Evolutionary conservation across 179 eudicot species (phyloP).

Genomic region (Carnegiea gigantea): DNA sequence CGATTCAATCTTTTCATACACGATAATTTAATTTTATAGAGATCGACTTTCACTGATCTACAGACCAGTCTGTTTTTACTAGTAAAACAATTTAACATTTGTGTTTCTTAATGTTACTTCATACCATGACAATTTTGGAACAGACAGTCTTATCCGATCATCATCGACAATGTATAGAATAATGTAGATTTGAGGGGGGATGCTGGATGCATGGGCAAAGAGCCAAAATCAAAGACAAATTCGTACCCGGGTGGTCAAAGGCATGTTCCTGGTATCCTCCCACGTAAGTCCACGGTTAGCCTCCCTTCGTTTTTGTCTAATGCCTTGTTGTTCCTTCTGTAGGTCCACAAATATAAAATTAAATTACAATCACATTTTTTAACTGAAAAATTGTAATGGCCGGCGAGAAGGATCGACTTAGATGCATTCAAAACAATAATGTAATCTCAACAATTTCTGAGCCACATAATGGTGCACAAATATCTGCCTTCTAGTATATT

Average conservation of each 20-base stretch:
- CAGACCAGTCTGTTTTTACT: too few species aligned
- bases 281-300: constrained; percentile 61
- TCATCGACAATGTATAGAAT: not conserved
- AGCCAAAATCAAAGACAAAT: not conserved
- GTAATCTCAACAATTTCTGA: not conserved
- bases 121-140: not conserved
- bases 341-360: constrained; percentile 2
- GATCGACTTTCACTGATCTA: too few species aligned
- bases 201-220: not conserved
- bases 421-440: constrained; percentile 9
- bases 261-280: constrained; percentile 81
- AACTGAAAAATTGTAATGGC: constrained; percentile 9
- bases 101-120: too few species aligned
- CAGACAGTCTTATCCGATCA: not conserved
- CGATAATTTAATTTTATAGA: too few species aligned
- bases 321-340: constrained; percentile 75
- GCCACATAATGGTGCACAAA: constrained; percentile 20
- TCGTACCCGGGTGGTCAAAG: constrained; percentile 64
- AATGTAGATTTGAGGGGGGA: not conserved
- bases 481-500: constrained; percentile 9
- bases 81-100: too few species aligned
- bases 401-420: not conserved
- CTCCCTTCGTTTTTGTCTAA: constrained; percentile 36
- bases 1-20: too few species aligned
- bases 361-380: not conserved